These are phyloP conservation scores for Penicillium sp. DNA, from an alignment of 2,329 filamentous ascomycete species.

Conservation along the genomic window DNA sequence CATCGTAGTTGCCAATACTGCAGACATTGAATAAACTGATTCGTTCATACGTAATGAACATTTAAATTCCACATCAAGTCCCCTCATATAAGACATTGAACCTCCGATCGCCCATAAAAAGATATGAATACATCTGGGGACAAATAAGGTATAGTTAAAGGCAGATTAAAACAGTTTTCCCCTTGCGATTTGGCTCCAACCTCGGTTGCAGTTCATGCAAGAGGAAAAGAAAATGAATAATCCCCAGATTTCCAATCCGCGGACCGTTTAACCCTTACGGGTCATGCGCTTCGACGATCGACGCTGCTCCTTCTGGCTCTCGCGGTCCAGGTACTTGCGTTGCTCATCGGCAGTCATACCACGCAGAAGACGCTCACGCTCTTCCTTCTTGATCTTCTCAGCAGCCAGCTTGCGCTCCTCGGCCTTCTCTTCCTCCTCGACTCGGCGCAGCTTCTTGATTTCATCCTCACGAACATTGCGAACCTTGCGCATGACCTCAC, in stretches of 20 bases:
- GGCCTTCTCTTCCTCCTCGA: constrained; percentile 69
- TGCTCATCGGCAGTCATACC: constrained; percentile 77
- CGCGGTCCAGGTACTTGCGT: constrained; percentile 80
- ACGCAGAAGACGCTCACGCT: constrained; percentile 80
- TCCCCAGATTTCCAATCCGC: constrained; percentile 5
- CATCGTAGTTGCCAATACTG: background rate
- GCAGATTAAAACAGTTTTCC: constrained; percentile 21
- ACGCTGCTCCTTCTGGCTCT: constrained; percentile 70
- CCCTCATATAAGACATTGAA: constrained; percentile 2
- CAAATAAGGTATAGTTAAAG: constrained; percentile 20
- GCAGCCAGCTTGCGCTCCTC: constrained; percentile 56
- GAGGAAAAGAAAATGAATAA: constrained; percentile 18
- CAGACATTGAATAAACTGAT: background rate
- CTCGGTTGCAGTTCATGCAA: background rate
- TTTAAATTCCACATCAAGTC: constrained; percentile 7
- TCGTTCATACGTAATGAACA: background rate
- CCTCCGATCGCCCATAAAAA: constrained; percentile 4
- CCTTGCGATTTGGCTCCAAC: background rate
- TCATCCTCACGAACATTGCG: constrained; percentile 76
- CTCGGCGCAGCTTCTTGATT: constrained; percentile 74
- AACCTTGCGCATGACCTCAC: constrained; percentile 85
- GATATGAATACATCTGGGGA: constrained; percentile 24
- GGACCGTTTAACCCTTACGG: constrained; percentile 45
- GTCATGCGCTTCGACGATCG: constrained; percentile 65
- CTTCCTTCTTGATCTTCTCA: constrained; percentile 75